Conservation (phyloP, 176 grass and related monocot species). For the Urochloa ruziziensis region DNA sequence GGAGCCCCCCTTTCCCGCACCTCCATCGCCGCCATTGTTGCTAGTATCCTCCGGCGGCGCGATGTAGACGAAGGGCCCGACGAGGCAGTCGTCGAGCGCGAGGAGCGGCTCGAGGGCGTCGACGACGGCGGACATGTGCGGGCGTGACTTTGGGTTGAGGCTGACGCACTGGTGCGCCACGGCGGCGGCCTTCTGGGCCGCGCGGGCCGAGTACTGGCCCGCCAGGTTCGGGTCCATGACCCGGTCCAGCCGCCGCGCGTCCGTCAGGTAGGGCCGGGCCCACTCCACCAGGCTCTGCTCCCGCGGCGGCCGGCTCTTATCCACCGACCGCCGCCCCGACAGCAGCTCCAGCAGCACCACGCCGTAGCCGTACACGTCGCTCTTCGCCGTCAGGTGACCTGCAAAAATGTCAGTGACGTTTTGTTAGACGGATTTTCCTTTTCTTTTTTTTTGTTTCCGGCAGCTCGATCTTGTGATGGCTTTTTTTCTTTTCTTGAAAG, state of each 20-base stretch:
- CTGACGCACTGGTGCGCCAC: slow-evolving; percentile 66
- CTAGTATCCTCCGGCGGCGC: slow-evolving; percentile 6
- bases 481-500: no score
- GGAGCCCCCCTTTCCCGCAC: not conserved
- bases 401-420: not conserved
- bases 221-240: slow-evolving; percentile 69
- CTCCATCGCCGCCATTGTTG: not conserved
- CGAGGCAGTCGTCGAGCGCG: slow-evolving; percentile 50
- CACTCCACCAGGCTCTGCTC: slow-evolving; percentile 83
- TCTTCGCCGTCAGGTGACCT: slow-evolving; percentile 82
- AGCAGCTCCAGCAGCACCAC: slow-evolving; percentile 77
- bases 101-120: slow-evolving; percentile 68
- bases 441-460: no score
- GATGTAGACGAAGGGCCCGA: slow-evolving; percentile 61
- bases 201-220: slow-evolving; percentile 58
- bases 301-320: slow-evolving; percentile 58
- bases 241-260: slow-evolving; percentile 54
- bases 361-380: slow-evolving; percentile 80
- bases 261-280: slow-evolving; percentile 64
- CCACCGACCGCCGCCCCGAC: slow-evolving; percentile 61
- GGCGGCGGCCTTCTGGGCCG: slow-evolving; percentile 51
- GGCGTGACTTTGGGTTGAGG: slow-evolving; percentile 64
- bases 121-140: slow-evolving; percentile 73
- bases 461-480: not conserved
- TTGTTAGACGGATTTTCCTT: not conserved